These are phyloP conservation scores for Quambalaria eucalypti DNA, from an alignment of 1,284 basidiomycete species.

Conservation along the genomic window DNA sequence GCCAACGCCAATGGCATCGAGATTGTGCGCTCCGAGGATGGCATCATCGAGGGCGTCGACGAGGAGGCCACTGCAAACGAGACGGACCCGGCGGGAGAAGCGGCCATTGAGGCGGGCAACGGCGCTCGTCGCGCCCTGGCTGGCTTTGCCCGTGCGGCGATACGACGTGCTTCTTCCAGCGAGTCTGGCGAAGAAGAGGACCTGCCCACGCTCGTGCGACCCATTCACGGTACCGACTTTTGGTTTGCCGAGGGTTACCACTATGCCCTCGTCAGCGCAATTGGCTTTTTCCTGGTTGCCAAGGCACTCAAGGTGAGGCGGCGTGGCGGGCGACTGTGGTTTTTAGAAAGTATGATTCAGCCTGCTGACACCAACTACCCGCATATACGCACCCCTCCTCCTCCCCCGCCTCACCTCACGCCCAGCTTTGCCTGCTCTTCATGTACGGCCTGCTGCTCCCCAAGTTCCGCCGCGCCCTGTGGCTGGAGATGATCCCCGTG, in stretches of 20 bases:
- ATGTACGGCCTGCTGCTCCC: conserved; percentile 37
- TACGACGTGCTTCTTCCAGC: no score
- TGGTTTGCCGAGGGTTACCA: conserved; percentile 32
- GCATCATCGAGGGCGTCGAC: not conserved
- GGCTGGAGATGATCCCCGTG: conserved; percentile 23
- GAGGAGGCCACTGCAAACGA: conserved; percentile 1
- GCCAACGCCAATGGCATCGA: conserved; percentile 34
- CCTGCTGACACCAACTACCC: no score
- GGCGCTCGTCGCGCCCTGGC: not conserved
- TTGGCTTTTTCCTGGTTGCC: conserved; percentile 38
- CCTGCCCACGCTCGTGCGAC: conserved; percentile 8
- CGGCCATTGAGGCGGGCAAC: not conserved
- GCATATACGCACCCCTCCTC: no score
- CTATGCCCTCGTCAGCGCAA: conserved; percentile 19
- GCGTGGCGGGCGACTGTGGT: no score
- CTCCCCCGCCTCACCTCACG: no score
- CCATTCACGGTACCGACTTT: conserved; percentile 13
- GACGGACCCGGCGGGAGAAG: not conserved
- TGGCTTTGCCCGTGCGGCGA: not conserved
- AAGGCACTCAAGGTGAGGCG: conserved; percentile 27
- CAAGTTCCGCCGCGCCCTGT: conserved; percentile 36
- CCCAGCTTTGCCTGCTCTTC: no score
- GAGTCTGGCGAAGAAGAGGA: not conserved
- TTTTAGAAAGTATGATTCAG: no score
- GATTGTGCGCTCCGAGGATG: conserved; percentile 11